Evolutionary conservation across 345 rosid genomes (phyloP).

Genomic region (Boechera retrofracta): DNA sequence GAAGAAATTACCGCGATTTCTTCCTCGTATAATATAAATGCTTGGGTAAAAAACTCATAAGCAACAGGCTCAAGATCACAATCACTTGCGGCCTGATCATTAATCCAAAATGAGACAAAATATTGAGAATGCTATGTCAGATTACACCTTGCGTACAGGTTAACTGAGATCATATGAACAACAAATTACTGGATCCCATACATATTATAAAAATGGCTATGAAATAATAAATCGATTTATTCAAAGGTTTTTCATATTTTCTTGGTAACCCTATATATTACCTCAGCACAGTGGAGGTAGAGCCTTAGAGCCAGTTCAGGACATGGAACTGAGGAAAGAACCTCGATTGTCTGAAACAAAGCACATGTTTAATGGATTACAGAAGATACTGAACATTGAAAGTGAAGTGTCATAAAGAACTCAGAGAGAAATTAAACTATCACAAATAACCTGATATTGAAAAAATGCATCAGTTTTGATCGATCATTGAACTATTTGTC

Average conservation of each 20-base stretch:
- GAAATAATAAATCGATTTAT: not conserved
- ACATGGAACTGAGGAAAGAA: constrained; percentile 64
- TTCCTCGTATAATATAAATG: constrained; percentile 83
- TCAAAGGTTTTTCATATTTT: constrained; percentile 8
- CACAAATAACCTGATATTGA: not conserved
- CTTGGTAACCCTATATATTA: constrained; percentile 40
- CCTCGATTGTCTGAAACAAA: constrained; percentile 67
- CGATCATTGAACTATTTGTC: not conserved
- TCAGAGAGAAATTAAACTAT: not conserved
- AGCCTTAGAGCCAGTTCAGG: constrained; percentile 87
- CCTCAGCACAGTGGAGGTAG: constrained; percentile 93
- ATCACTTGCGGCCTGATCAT: constrained; percentile 80
- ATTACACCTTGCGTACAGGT: constrained; percentile 10
- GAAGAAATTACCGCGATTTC: constrained; percentile 69
- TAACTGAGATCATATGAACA: constrained; percentile 1
- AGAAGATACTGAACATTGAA: not conserved
- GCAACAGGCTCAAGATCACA: constrained; percentile 84
- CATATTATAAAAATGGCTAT: no score
- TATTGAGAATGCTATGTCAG: constrained; percentile 3
- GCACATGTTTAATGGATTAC: constrained; percentile 17
- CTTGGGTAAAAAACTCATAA: constrained; percentile 86
- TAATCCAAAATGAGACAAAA: constrained; percentile 20
- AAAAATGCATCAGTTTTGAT: constrained; percentile 3
- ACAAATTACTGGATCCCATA: not conserved
- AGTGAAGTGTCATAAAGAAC: constrained; percentile 5